Percentiles rank a stretch among this genome's conserved stretches.
Evolutionary conservation across 176 grass and related monocot genomes (phyloP).

Genomic region (Calamus simplicifolius): DNA sequence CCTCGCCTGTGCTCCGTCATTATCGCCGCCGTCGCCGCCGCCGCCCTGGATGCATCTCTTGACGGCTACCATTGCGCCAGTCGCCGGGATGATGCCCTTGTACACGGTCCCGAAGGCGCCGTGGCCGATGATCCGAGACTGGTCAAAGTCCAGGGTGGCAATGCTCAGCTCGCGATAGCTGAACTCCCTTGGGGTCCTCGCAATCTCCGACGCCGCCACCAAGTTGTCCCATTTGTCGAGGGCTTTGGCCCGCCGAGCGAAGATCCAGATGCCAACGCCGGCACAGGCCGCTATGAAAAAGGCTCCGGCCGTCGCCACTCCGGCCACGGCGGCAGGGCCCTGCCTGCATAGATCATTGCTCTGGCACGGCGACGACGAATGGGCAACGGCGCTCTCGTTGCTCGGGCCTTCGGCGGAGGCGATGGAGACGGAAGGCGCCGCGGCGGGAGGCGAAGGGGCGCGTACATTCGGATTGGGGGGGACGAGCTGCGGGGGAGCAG

Average conservation of each 20-base stretch:
- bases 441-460: constrained; percentile 9
- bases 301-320: constrained; percentile 62
- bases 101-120: constrained; percentile 94
- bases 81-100: constrained; percentile 89
- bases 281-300: constrained; percentile 60
- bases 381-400: not conserved
- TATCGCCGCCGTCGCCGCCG: not conserved
- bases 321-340: constrained; percentile 54
- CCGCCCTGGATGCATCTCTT: constrained; percentile 67
- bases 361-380: constrained; percentile 8
- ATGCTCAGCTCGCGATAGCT: constrained; percentile 75
- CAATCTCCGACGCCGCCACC: constrained; percentile 48
- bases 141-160: constrained; percentile 49
- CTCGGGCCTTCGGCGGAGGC: constrained; percentile 26
- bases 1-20: constrained; percentile 38
- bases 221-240: constrained; percentile 35
- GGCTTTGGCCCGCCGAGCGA: constrained; percentile 27
- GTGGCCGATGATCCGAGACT: constrained; percentile 75
- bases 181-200: constrained; percentile 64
- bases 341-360: constrained; percentile 18
- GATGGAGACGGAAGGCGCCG: constrained; percentile 22
- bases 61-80: constrained; percentile 88
- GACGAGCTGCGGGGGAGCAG: not conserved
- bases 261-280: constrained; percentile 59
- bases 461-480: not conserved